A percentile compares a stretch with the other conserved stretches of the same genome.
phyloP scores from a whole-genome alignment of 345 rosid genomes.

The Kandelia obovata region DNA sequence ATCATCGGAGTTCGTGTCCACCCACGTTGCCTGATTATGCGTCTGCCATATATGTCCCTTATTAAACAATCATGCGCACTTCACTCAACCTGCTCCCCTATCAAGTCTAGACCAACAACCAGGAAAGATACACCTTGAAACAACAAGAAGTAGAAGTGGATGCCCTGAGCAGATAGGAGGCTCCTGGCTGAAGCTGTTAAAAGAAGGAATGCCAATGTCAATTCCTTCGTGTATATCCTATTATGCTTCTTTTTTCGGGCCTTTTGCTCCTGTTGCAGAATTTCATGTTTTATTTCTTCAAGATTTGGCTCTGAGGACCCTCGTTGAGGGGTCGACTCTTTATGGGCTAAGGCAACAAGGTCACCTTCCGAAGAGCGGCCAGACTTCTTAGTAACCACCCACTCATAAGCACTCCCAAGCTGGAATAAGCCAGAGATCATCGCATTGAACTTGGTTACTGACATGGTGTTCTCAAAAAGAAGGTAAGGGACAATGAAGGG shows the following conservation, averaged over 20 bases:
- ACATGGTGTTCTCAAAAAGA: slow-evolving; percentile 94
- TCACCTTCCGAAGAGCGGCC: slow-evolving; percentile 96
- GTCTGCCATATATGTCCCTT: neutral
- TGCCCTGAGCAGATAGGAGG: slow-evolving; percentile 87
- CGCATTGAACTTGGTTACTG: slow-evolving; percentile 92
- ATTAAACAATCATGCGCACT: neutral
- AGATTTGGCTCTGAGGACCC: slow-evolving; percentile 56
- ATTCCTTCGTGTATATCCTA: slow-evolving; percentile 78
- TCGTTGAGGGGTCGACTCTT: slow-evolving; percentile 51
- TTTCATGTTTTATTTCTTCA: slow-evolving; percentile 46
- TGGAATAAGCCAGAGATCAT: slow-evolving; percentile 94
- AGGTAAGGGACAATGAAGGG: slow-evolving; percentile 97
- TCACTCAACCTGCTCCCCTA: slow-evolving; percentile 89
- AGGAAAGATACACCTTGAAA: slow-evolving; percentile 94
- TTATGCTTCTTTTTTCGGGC: slow-evolving; percentile 69
- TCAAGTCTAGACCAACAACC: slow-evolving; percentile 88
- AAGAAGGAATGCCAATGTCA: slow-evolving; percentile 78
- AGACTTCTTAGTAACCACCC: slow-evolving; percentile 94
- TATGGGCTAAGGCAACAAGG: slow-evolving; percentile 55
- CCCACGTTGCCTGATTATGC: slow-evolving; percentile 5
- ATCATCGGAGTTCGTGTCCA: slow-evolving; percentile 8
- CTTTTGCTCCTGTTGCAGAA: slow-evolving; percentile 37
- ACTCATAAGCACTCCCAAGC: slow-evolving; percentile 92
- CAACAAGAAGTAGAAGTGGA: slow-evolving; percentile 95
- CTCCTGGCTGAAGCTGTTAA: slow-evolving; percentile 85